phyloP scores from a whole-genome alignment of 2,329 filamentous ascomycete species.

The Fusarium marasasianum region DNA sequence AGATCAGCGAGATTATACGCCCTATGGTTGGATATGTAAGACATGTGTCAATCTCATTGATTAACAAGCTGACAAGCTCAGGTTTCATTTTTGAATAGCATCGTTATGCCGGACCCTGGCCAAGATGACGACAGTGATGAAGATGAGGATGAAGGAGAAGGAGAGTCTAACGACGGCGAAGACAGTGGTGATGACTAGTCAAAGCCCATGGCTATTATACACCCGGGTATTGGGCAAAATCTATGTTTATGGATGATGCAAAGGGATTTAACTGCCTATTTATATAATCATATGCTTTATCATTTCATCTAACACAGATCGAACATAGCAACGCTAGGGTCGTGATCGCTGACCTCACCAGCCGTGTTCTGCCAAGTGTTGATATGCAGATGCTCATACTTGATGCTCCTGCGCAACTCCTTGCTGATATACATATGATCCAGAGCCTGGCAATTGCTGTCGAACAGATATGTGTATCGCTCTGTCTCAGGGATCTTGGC shows the following conservation, averaged over 20 bases:
- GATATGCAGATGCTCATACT: conserved; percentile 74
- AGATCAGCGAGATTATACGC: conserved; percentile 70
- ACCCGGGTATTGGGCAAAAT: background rate
- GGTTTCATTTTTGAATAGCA: conserved; percentile 76
- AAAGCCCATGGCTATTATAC: background rate
- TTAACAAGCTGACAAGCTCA: conserved; percentile 44
- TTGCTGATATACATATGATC: conserved; percentile 76
- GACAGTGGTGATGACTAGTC: conserved; percentile 17
- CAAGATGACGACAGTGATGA: conserved; percentile 54
- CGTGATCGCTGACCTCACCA: conserved; percentile 72
- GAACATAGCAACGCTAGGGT: conserved; percentile 71
- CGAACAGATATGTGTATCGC: conserved; percentile 76
- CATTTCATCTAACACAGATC: conserved; percentile 60
- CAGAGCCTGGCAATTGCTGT: conserved; percentile 74
- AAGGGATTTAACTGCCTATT: conserved; percentile 5
- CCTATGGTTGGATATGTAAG: conserved; percentile 84
- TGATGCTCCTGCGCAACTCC: conserved; percentile 54
- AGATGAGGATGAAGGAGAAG: conserved; percentile 46
- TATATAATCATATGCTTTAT: background rate
- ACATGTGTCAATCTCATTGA: background rate
- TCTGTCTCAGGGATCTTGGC: conserved; percentile 62
- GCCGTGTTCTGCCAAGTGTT: conserved; percentile 72
- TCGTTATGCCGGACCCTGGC: conserved; percentile 75
- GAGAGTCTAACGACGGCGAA: conserved; percentile 5
- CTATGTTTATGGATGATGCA: background rate